Conservation (phyloP, 1,284 basidiomycete genomes). For the Phellinidium pouzarii region DNA sequence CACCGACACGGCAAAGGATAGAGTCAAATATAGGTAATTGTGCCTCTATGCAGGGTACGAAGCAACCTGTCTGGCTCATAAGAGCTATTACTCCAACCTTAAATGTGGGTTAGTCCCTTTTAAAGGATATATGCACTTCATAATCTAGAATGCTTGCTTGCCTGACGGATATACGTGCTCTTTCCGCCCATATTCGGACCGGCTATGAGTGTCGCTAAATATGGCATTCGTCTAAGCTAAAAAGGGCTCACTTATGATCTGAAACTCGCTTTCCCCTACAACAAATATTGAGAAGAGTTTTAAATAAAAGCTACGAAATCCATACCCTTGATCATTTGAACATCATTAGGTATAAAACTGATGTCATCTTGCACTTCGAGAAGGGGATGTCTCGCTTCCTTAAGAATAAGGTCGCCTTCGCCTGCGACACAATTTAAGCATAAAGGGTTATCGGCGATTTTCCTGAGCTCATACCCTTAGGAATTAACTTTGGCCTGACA, state of each 20-base stretch:
- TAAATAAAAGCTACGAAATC: neutral
- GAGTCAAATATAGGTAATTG: conserved; percentile 93
- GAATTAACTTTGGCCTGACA: conserved; percentile 71
- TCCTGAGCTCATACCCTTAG: conserved; percentile 49
- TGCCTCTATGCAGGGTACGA: conserved; percentile 87
- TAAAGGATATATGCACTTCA: too few relatives aligned
- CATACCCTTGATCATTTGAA: conserved; percentile 78
- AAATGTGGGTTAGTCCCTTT: conserved; percentile 1
- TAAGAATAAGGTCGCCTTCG: conserved; percentile 70
- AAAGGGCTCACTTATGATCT: conserved; percentile 66
- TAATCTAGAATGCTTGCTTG: too few relatives aligned
- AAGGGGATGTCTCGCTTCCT: conserved; percentile 90
- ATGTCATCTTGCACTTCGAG: conserved; percentile 96
- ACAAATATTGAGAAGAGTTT: conserved; percentile 16
- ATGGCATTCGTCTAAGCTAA: neutral
- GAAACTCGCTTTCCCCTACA: conserved; percentile 72
- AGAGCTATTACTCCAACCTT: conserved; percentile 90
- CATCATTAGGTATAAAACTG: conserved; percentile 92
- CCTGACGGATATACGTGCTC: conserved; percentile 86
- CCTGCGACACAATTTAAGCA: conserved; percentile 36
- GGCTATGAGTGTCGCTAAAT: conserved; percentile 38
- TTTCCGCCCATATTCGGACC: conserved; percentile 98
- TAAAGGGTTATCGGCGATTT: neutral
- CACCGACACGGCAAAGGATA: conserved; percentile 92
- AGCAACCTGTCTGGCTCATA: conserved; percentile 94